Evolutionary conservation across 345 rosid genomes (phyloP).

Genomic region (Euphorbia pulcherrima): DNA sequence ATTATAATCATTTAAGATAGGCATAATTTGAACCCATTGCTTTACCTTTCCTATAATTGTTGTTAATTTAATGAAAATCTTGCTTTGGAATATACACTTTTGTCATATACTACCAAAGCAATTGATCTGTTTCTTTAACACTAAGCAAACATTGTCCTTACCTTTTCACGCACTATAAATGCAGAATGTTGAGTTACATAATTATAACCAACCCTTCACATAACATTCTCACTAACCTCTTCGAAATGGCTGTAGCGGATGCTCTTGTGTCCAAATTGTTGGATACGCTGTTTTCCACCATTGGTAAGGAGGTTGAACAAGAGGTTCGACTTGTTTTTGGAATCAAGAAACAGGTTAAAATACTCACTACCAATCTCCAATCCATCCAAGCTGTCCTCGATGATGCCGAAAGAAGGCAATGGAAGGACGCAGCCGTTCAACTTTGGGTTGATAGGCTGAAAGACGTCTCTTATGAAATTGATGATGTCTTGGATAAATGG

Average conservation of each 20-base stretch:
- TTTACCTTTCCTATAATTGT: too few species aligned
- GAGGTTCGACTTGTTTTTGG: slow-evolving; percentile 1
- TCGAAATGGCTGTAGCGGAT: neutral
- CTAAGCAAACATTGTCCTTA: too few species aligned
- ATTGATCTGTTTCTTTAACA: too few species aligned
- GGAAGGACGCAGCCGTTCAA: neutral
- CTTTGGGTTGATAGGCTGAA: slow-evolving; percentile 8
- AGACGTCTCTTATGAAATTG: slow-evolving; percentile 5
- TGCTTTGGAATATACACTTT: too few species aligned
- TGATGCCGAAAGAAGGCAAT: slow-evolving; percentile 11
- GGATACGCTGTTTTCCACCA: neutral
- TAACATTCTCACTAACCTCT: neutral
- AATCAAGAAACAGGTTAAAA: neutral
- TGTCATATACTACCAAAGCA: too few species aligned
- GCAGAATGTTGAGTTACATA: neutral
- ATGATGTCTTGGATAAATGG: slow-evolving; percentile 15
- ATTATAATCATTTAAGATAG: too few species aligned
- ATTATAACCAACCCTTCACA: neutral
- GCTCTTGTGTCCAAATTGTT: neutral
- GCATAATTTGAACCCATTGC: too few species aligned
- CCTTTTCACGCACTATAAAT: neutral
- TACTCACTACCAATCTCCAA: neutral
- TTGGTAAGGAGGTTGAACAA: neutral
- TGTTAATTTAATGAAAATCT: too few species aligned
- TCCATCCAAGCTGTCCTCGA: slow-evolving; percentile 7